Evolutionary conservation across 805 yeast genomes (phyloP).

Genomic region (Nakazawaea siamensis): DNA sequence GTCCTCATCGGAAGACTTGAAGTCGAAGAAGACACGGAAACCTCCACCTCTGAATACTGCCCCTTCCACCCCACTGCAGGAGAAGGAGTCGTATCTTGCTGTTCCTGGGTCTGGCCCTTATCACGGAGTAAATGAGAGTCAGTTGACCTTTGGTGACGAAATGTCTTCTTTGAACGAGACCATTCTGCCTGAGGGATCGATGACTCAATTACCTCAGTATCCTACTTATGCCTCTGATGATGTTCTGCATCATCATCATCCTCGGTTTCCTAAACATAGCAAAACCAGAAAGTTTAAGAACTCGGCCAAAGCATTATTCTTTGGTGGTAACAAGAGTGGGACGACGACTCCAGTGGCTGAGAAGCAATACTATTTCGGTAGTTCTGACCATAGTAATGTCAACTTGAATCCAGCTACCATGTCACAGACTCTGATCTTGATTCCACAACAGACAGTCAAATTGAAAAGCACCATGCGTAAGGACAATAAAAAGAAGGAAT

Average conservation of each 20-base stretch:
- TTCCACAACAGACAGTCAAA: slow-evolving; percentile 21
- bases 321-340: background rate
- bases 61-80: background rate
- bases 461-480: slow-evolving; percentile 46
- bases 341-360: background rate
- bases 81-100: background rate
- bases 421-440: slow-evolving; percentile 7
- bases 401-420: slow-evolving; percentile 9
- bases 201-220: slow-evolving; percentile 8
- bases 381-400: slow-evolving; percentile 1
- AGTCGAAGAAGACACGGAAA: slow-evolving; percentile 2
- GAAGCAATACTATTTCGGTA: background rate
- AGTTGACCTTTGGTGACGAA: slow-evolving; percentile 5
- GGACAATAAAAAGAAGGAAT: slow-evolving; percentile 34
- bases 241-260: slow-evolving; percentile 2
- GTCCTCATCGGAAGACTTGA: slow-evolving; percentile 4
- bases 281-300: slow-evolving; percentile 4
- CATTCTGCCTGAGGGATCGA: slow-evolving; percentile 1
- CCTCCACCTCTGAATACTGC: slow-evolving; percentile 4
- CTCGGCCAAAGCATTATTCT: slow-evolving; percentile 5
- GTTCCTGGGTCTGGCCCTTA: background rate
- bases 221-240: slow-evolving; percentile 7
- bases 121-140: slow-evolving; percentile 4
- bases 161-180: slow-evolving; percentile 1
- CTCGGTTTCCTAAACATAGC: slow-evolving; percentile 5